A percentile compares a stretch with the other conserved stretches of the same genome.
Evolutionary conservation across 164 flowering plant genomes (phyloP).

Genomic region (Macadamia tetraphylla): DNA sequence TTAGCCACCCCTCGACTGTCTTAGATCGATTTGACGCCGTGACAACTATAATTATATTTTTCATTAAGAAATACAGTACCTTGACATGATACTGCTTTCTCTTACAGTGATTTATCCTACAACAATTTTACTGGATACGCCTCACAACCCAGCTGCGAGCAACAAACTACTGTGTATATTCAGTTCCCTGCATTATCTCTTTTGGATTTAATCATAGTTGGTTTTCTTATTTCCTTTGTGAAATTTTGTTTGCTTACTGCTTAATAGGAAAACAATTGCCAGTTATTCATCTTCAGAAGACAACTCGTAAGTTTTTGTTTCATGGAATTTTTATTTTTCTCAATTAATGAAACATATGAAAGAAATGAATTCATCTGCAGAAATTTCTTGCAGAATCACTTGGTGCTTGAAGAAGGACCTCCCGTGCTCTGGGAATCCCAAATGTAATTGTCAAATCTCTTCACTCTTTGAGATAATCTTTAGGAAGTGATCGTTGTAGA

Average conservation of each 20-base stretch:
- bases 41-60: not conserved
- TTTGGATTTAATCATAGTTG: not conserved
- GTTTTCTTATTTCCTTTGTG: not conserved
- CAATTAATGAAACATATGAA: not conserved
- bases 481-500: not conserved
- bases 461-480: not conserved
- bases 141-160: not conserved
- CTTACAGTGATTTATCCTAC: constrained; percentile 23
- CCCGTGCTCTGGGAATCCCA: constrained; percentile 40
- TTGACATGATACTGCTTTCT: not conserved
- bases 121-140: constrained; percentile 9
- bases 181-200: not conserved
- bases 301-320: constrained; percentile 2
- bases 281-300: not conserved
- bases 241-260: not conserved
- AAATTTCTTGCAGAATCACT: constrained; percentile 19
- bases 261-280: constrained; percentile 14
- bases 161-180: constrained; percentile 2
- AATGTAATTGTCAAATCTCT: constrained; percentile 33
- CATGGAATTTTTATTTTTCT: not conserved
- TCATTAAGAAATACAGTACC: not conserved
- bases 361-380: not conserved
- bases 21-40: too few relatives aligned
- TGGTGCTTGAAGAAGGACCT: constrained; percentile 68
- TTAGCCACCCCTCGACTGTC: too few relatives aligned